Conservation (phyloP, 139 green algal species). For the Desmodesmus armatus region DNA sequence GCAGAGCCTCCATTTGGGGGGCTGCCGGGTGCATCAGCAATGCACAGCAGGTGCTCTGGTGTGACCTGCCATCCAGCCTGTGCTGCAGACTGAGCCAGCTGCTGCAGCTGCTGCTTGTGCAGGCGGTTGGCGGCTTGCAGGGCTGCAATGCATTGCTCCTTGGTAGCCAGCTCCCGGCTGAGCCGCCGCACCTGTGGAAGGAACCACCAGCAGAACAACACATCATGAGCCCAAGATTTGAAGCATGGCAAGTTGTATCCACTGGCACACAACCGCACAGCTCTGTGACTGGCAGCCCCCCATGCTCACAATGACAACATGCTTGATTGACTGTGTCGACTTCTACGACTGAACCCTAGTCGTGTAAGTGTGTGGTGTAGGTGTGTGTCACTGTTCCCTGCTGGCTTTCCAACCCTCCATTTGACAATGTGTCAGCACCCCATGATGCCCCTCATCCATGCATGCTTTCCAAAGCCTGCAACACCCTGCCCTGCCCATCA, state of each 20-base stretch:
- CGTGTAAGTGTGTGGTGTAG: background rate
- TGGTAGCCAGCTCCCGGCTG: background rate
- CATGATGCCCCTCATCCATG: too few relatives aligned
- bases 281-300: background rate
- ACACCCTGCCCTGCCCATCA: too few relatives aligned
- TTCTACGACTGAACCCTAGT: background rate
- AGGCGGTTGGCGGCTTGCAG: background rate
- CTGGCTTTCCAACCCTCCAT: too few relatives aligned
- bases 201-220: background rate
- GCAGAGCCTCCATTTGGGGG: background rate
- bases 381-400: background rate
- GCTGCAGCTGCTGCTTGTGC: background rate
- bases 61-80: background rate
- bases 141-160: constrained; percentile 20
- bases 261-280: too few relatives aligned
- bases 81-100: background rate
- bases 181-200: constrained; percentile 23
- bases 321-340: background rate
- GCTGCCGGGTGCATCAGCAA: background rate
- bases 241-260: background rate
- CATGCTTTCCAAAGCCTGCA: too few relatives aligned
- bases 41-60: background rate
- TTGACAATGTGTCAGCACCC: too few relatives aligned
- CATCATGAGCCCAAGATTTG: background rate
- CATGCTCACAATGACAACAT: background rate